Evolutionary conservation across 2,329 filamentous ascomycete species (phyloP), one percentile per base, ranked within the genome.

Genomic region (Trichoderma sp.): DNA sequence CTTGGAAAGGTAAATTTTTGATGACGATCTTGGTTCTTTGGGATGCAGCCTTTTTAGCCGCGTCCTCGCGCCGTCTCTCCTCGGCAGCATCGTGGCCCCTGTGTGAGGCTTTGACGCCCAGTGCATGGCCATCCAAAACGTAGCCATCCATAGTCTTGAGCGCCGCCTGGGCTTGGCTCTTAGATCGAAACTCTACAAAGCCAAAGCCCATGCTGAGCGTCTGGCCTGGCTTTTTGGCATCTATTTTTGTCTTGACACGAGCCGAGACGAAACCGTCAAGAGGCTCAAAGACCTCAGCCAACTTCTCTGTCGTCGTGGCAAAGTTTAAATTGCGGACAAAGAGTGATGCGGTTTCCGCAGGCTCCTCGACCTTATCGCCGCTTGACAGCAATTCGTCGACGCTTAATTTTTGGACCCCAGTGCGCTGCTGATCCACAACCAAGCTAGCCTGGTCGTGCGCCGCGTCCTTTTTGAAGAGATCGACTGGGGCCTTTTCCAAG

Each of bases 1-100:
- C 92, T 84, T 98, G 94, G 84, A 99, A 99, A 24, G 96, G 95
- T 82, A 99, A 84, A 85, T 99, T 99, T 86, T 98, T 99, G 85
- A 99, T 92, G 82, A 98, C 91, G 79, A 99, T 92, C 87, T 98
- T 98, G 62, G 95, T 98, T 76, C 90, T 89, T 79, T 91, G 89
- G 18, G 88, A 88, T 28, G 93, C 90, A 65, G 89, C 84, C 82
- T 95, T 97, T 86, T 94, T 97, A 65, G 92, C 90, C 75, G 88
- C 90, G 79, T 98, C 94, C 75, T 95, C 92, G 76, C 91, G 92
- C 74, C 92, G 90, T 75, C 93, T 89, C 82, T 97, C 93, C 80
- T 97, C 94, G 2, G 93, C 95, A 21, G 94, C 94, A 83, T 98
- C 95, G 72, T 91, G 86, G 24, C 92, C 93, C 81, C 92, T 94